phyloP scores from a whole-genome alignment of 768 basidiomycete species.

The Lactarius psammicola region DNA sequence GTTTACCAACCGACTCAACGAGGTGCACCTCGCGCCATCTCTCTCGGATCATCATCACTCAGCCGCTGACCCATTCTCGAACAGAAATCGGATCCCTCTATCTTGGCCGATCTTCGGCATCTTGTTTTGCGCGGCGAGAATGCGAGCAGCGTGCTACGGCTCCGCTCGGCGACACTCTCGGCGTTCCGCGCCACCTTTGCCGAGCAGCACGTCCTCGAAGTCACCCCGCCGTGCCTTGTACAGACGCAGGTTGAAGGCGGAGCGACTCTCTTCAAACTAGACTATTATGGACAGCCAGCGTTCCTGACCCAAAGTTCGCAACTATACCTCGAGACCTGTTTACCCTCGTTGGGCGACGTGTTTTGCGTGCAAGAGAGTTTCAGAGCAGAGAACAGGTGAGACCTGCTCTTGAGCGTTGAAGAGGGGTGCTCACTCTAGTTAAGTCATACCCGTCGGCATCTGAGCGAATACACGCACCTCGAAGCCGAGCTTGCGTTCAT shows the following conservation, averaged over 20 bases:
- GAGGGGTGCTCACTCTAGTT: conserved; percentile 1
- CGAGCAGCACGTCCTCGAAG: conserved; percentile 71
- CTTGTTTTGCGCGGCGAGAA: conserved; percentile 94
- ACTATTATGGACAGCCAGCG: conserved; percentile 93
- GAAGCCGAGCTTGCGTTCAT: conserved; percentile 97
- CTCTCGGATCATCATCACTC: not conserved
- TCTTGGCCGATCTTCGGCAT: conserved; percentile 90
- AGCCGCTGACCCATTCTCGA: conserved; percentile 3
- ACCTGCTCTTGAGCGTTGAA: not conserved
- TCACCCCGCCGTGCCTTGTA: conserved; percentile 95
- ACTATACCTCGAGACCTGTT: conserved; percentile 94
- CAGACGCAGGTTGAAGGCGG: conserved; percentile 99
- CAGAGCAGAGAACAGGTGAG: conserved; percentile 90
- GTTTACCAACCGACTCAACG: conserved; percentile 87
- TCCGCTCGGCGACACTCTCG: conserved; percentile 76
- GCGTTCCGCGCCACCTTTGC: conserved; percentile 76
- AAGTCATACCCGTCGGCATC: conserved; percentile 85
- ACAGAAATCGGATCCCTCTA: conserved; percentile 84
- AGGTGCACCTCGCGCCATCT: conserved; percentile 44
- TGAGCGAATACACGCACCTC: conserved; percentile 96
- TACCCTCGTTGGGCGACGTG: conserved; percentile 95
- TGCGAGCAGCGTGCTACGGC: conserved; percentile 84
- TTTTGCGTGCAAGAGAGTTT: conserved; percentile 98
- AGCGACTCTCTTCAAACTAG: conserved; percentile 90
- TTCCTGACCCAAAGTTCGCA: conserved; percentile 97